These are phyloP conservation scores for Suillus tomentosus DNA, from an alignment of 768 basidiomycete species.

Conservation along the genomic window DNA sequence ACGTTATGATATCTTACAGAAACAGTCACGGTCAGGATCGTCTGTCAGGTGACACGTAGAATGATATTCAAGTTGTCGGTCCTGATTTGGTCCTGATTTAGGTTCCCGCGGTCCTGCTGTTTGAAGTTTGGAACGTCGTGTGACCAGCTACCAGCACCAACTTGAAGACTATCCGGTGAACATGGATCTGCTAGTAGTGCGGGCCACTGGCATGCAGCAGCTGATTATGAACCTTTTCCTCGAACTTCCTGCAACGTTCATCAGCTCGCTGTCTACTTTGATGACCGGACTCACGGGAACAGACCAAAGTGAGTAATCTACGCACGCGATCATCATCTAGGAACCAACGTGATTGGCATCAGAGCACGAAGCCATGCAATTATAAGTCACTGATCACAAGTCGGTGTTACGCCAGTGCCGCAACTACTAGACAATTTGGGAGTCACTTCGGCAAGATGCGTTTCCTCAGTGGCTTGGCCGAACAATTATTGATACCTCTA, in stretches of 20 bases:
- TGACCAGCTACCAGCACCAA: too few species aligned
- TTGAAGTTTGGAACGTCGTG: background rate
- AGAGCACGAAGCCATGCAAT: background rate
- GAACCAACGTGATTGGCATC: background rate
- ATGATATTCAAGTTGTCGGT: too few species aligned
- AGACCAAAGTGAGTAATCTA: background rate
- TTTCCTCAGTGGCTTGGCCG: background rate
- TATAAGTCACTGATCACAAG: background rate
- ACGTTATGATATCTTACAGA: background rate
- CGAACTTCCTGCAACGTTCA: background rate
- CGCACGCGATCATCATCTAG: background rate
- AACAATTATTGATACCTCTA: slow-evolving; percentile 11
- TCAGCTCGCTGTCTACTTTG: background rate
- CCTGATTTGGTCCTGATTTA: background rate
- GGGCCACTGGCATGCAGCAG: background rate
- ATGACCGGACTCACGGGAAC: slow-evolving; percentile 1
- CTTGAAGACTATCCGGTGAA: background rate
- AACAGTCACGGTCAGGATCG: too few species aligned
- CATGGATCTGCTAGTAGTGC: background rate
- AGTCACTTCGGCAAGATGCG: slow-evolving; percentile 20
- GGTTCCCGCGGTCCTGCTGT: background rate
- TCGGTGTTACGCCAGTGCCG: slow-evolving; percentile 10
- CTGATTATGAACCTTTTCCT: background rate
- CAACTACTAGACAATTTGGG: slow-evolving; percentile 9
- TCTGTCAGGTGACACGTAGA: too few species aligned